phyloP scores from a whole-genome alignment of 1,284 basidiomycete genomes.

The Rhodotorula sp. region DNA sequence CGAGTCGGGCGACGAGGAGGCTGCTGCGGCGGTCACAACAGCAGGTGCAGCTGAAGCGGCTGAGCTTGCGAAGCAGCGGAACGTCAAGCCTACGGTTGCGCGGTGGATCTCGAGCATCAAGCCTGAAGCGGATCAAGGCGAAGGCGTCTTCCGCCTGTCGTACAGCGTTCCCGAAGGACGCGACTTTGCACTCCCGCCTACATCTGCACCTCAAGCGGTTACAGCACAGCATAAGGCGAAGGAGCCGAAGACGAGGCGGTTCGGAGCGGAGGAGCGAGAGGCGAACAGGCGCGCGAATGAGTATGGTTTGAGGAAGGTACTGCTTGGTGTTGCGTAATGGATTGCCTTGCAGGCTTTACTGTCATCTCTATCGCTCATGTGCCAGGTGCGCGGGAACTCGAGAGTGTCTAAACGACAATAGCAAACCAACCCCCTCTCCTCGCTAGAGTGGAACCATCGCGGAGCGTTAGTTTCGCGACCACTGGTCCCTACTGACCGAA shows the following conservation, averaged over 20 bases:
- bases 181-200: not conserved
- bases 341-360: no score
- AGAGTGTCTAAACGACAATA: no score
- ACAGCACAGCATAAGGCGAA: not conserved
- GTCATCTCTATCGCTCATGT: no score
- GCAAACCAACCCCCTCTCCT: no score
- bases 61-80: not conserved
- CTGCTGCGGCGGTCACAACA: not conserved
- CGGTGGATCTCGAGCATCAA: slow-evolving; percentile 12
- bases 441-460: no score
- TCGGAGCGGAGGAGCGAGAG: slow-evolving; percentile 12
- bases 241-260: slow-evolving; percentile 11
- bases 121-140: not conserved
- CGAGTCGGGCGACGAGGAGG: not conserved
- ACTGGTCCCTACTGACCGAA: no score
- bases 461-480: no score
- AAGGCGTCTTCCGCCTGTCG: not conserved
- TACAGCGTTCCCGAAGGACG: slow-evolving; percentile 16
- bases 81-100: slow-evolving; percentile 18
- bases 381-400: no score
- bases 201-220: not conserved
- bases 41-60: not conserved
- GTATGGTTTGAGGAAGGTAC: slow-evolving; percentile 15
- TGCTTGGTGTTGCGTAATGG: slow-evolving; percentile 19
- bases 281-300: slow-evolving; percentile 11